A percentile compares a stretch with the other conserved stretches of the same genome.
phyloP scores from a whole-genome alignment of 164 flowering plant species.

The Tetracentron sinense region DNA sequence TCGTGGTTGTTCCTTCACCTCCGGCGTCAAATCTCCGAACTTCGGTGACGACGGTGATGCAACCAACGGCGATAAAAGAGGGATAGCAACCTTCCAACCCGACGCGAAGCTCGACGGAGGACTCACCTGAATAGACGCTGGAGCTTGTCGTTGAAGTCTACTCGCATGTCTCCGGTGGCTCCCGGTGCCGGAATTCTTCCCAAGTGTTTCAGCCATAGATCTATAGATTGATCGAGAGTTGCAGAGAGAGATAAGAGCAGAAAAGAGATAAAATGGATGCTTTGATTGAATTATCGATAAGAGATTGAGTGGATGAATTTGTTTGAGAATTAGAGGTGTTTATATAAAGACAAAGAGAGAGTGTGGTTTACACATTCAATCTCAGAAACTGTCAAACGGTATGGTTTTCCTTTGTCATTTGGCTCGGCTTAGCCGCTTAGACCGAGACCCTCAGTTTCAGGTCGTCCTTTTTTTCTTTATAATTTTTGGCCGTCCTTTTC shows the following conservation, averaged over 20 bases:
- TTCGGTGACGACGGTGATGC: conserved; percentile 39
- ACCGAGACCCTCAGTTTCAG: too few relatives aligned
- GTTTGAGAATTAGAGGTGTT: not conserved
- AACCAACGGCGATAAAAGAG: conserved; percentile 70
- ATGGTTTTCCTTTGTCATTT: too few relatives aligned
- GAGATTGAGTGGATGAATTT: not conserved
- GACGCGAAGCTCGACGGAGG: conserved; percentile 27
- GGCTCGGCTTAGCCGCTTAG: too few relatives aligned
- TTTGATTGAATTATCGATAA: too few relatives aligned
- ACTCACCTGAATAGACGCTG: conserved; percentile 61
- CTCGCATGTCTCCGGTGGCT: conserved; percentile 17
- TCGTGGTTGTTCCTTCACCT: conserved; percentile 14
- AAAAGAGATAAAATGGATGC: too few relatives aligned
- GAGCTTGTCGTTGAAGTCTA: conserved; percentile 64
- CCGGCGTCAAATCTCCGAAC: conserved; percentile 16
- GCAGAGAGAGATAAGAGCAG: not conserved
- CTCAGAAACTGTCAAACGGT: too few relatives aligned
- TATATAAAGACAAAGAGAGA: too few relatives aligned
- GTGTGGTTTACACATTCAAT: too few relatives aligned
- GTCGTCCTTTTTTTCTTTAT: too few relatives aligned
- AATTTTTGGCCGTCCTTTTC: too few relatives aligned
- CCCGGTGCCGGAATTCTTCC: conserved; percentile 10
- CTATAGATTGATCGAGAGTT: not conserved
- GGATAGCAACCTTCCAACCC: conserved; percentile 80
- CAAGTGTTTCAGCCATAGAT: conserved; percentile 24